Evolutionary conservation across 2,329 filamentous ascomycete genomes (phyloP).

Genomic region (Talaromyces marneffei): DNA sequence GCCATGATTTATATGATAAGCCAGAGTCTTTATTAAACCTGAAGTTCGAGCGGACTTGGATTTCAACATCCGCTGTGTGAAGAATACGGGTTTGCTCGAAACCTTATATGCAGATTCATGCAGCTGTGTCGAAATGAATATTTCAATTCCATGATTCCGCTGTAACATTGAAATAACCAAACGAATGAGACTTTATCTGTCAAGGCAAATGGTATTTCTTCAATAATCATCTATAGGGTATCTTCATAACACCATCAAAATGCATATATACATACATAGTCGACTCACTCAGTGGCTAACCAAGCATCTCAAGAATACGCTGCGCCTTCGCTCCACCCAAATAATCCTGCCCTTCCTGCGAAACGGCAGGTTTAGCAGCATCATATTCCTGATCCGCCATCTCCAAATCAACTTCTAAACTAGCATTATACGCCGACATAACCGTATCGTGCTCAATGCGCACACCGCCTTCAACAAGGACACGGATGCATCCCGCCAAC

Average conservation of each 20-base stretch:
- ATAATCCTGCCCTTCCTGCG: slow-evolving; percentile 37
- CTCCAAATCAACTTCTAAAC: slow-evolving; percentile 59
- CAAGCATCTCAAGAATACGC: slow-evolving; percentile 32
- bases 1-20: too few relatives aligned
- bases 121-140: too few relatives aligned
- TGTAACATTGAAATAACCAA: too few relatives aligned
- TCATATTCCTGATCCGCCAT: slow-evolving; percentile 36
- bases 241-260: slow-evolving; percentile 1
- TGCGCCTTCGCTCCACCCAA: slow-evolving; percentile 36
- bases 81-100: too few relatives aligned
- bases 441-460: slow-evolving; percentile 89
- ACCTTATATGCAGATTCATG: too few relatives aligned
- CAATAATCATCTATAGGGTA: not conserved
- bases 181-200: too few relatives aligned
- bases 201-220: not conserved
- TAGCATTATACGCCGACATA: slow-evolving; percentile 72
- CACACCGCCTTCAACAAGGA: slow-evolving; percentile 73
- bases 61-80: too few relatives aligned
- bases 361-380: slow-evolving; percentile 21
- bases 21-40: too few relatives aligned
- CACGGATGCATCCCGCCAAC: slow-evolving; percentile 72
- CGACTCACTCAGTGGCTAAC: not conserved
- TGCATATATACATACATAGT: not conserved
- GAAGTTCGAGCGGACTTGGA: too few relatives aligned
- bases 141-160: too few relatives aligned